These are phyloP conservation scores for Cryomyces minteri DNA, from an alignment of 495 filamentous ascomycete species.

Conservation along the genomic window DNA sequence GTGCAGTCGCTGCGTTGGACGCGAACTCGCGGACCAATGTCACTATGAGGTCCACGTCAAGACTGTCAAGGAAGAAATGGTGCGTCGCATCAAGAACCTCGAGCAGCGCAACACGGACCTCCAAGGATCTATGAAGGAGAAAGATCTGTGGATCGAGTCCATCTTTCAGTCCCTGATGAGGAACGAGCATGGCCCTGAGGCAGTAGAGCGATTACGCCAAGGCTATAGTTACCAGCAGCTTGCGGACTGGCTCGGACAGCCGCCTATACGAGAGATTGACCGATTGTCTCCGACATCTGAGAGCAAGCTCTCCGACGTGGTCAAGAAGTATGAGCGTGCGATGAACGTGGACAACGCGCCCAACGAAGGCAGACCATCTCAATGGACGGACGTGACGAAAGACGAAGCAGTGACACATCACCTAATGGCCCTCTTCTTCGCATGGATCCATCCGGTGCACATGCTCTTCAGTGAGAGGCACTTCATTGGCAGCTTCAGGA, in stretches of 20 bases:
- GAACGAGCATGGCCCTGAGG: slow-evolving; percentile 19
- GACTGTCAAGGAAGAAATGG: slow-evolving; percentile 8
- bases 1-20: slow-evolving; percentile 3
- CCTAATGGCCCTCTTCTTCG: slow-evolving; percentile 25
- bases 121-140: slow-evolving; percentile 12
- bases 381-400: slow-evolving; percentile 19
- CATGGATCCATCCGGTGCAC: slow-evolving; percentile 27
- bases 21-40: slow-evolving; percentile 3
- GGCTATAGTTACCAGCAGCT: slow-evolving; percentile 18
- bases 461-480: slow-evolving; percentile 23
- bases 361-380: slow-evolving; percentile 1
- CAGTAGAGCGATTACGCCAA: slow-evolving; percentile 15
- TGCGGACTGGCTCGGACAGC: slow-evolving; percentile 17
- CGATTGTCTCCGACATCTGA: slow-evolving; percentile 5
- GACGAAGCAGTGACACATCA: slow-evolving; percentile 17
- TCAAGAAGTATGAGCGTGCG: slow-evolving; percentile 2
- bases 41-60: slow-evolving; percentile 9
- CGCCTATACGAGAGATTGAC: slow-evolving; percentile 9
- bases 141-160: slow-evolving; percentile 14
- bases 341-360: slow-evolving; percentile 2
- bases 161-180: slow-evolving; percentile 18
- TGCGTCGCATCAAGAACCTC: slow-evolving; percentile 6
- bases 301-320: slow-evolving; percentile 7
- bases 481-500: slow-evolving; percentile 17
- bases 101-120: slow-evolving; percentile 12